These are phyloP conservation scores for Backusella tuberculispora DNA, from an alignment of 192 early-diverging fungal genomes.

Conservation along the genomic window DNA sequence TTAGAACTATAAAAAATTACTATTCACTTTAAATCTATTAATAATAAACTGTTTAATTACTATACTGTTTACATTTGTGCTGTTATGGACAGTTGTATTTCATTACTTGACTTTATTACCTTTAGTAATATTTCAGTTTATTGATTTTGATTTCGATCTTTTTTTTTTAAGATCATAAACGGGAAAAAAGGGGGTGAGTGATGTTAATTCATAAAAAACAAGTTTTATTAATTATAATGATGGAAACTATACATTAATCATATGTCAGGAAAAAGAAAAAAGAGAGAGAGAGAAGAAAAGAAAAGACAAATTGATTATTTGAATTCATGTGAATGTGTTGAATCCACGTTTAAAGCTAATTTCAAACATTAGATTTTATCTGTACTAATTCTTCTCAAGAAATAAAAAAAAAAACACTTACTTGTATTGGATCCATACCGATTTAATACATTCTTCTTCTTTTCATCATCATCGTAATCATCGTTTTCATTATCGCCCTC, in stretches of 20 bases:
- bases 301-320: background rate
- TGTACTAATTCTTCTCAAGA: background rate
- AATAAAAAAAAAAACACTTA: background rate
- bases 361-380: background rate
- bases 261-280: too few relatives aligned
- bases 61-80: background rate
- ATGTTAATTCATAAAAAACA: background rate
- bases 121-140: too few relatives aligned
- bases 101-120: too few relatives aligned
- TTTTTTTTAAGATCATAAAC: background rate
- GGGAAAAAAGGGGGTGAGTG: background rate
- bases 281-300: background rate
- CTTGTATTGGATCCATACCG: background rate
- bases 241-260: background rate
- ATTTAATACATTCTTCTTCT: background rate
- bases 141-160: too few relatives aligned
- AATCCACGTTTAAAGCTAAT: background rate
- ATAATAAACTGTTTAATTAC: background rate
- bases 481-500: background rate
- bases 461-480: too few relatives aligned
- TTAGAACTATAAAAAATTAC: constrained; percentile 14
- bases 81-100: too few relatives aligned
- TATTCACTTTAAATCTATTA: background rate
- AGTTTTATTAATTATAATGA: background rate
- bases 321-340: background rate